These are phyloP conservation scores for Beauveria medogensis DNA, from an alignment of 2,329 filamentous ascomycete genomes.

Conservation along the genomic window DNA sequence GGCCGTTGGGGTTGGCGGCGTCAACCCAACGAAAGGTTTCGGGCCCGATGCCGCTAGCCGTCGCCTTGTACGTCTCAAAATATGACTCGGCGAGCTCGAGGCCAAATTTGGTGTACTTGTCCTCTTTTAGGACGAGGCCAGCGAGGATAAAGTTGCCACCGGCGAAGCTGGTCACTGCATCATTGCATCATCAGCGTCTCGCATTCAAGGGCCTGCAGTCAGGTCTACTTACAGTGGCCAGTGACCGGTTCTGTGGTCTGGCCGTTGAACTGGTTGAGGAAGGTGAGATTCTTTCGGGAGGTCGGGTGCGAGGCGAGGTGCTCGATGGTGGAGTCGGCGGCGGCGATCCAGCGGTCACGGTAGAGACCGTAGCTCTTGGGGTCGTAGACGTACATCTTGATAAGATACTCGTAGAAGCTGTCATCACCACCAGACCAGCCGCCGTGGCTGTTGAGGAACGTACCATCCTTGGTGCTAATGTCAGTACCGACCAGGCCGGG, in stretches of 20 bases:
- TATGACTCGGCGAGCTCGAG: constrained; percentile 64
- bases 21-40: constrained; percentile 60
- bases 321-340: constrained; percentile 67
- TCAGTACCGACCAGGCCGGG: constrained; percentile 65
- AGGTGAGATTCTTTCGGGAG: constrained; percentile 62
- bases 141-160: constrained; percentile 82
- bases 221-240: constrained; percentile 37
- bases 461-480: constrained; percentile 54
- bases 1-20: constrained; percentile 49
- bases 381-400: constrained; percentile 88
- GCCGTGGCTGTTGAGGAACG: constrained; percentile 56
- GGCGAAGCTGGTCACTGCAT: constrained; percentile 72
- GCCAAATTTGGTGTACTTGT: constrained; percentile 66
- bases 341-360: constrained; percentile 65
- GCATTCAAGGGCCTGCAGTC: constrained; percentile 48
- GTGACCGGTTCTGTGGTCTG: constrained; percentile 35
- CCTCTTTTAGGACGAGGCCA: constrained; percentile 57
- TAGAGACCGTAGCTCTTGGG: constrained; percentile 53
- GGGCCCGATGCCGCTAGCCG: constrained; percentile 67
- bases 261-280: constrained; percentile 51
- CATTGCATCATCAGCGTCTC: constrained; percentile 33
- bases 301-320: constrained; percentile 62
- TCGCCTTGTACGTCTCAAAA: constrained; percentile 62
- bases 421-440: constrained; percentile 71
- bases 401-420: constrained; percentile 66